Base-by-base conservation (phyloP, 257 asterid species). In the Nicotiana sylvestris region DNA sequence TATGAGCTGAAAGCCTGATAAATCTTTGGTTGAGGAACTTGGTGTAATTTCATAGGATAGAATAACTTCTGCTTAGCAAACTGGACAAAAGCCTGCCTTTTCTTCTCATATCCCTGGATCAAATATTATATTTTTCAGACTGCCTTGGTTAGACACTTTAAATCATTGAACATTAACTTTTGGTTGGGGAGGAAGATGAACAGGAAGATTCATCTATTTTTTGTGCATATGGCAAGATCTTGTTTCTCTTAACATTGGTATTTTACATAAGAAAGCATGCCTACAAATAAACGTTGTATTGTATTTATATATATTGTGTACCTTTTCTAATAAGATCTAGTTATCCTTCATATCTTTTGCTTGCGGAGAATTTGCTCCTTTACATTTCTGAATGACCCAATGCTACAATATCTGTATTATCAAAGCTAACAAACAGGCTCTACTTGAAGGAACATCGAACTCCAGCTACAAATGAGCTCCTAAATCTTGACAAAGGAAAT, bases 361-460 rank as follows among this genome's bases (percentile, higher is more conserved):
- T 56, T 56, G 1, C 2, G 21, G 9, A 16, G 62, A 33, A 77
- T 62, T 72, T 64, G 46, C 80, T 56, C 7, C 66, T 21, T 25
- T 39, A 43, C 33, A 37, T 9, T 56, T 8, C 9, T 70, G 86
- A 87, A n/a, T 89, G 87, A 55, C 90, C 81, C 82, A 90, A 86
- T 87, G 84, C 92, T 76, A 88, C 93, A 87, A 87, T 58, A 84
- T 91, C 94, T 85, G 97, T 94, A 53, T 90, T 95, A 81, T 90
- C 96, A 78, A 92, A 93, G 92, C 90, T 93, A 84, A 89, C 98
- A 82, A 90, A 91, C 89, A 86, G 95, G 84, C 97, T 93, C 91
- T 91, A 93, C 95, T 91, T 95, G 84, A 95, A 95, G 89, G 98
- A 95, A 86, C 90, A 93, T 16, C 94, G 95, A 25, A 46, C 94